phyloP scores from a whole-genome alignment of 495 filamentous ascomycete species.

The Penicillium taxi region DNA sequence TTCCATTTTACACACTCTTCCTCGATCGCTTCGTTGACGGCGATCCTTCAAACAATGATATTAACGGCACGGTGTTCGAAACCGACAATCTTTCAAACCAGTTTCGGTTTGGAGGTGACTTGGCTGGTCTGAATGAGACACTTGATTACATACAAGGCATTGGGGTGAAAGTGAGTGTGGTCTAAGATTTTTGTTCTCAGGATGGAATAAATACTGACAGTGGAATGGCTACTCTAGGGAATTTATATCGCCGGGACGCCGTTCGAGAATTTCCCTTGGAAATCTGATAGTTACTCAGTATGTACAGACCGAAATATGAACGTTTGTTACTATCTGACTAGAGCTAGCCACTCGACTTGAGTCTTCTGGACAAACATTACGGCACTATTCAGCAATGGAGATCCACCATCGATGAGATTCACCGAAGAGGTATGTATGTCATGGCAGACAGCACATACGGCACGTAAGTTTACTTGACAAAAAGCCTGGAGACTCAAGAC shows the following conservation, averaged over 20 bases:
- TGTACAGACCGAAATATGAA: too few relatives aligned
- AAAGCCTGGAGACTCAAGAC: too few relatives aligned
- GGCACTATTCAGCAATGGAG: conserved; percentile 59
- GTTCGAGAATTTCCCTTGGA: conserved; percentile 67
- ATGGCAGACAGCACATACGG: conserved; percentile 65
- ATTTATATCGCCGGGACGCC: conserved; percentile 63
- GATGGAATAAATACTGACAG: too few relatives aligned
- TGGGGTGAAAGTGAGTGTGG: conserved; percentile 54
- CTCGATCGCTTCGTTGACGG: conserved; percentile 67
- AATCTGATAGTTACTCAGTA: conserved; percentile 58
- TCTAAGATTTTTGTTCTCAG: conserved; percentile 3
- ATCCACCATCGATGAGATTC: conserved; percentile 54
- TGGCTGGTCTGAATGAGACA: conserved; percentile 54
- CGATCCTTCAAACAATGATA: conserved; percentile 63
- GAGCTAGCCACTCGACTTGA: conserved; percentile 63
- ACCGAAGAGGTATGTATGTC: conserved; percentile 61
- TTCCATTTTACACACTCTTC: conserved; percentile 66
- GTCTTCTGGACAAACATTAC: conserved; percentile 62
- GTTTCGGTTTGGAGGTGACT: conserved; percentile 67
- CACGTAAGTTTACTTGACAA: conserved; percentile 41
- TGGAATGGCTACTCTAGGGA: conserved; percentile 34
- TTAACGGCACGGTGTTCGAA: conserved; percentile 61
- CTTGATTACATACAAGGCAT: conserved; percentile 69
- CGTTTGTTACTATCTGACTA: too few relatives aligned
- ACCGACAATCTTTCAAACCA: conserved; percentile 61